Base-by-base conservation (phyloP, 352 stramenopile species). In the Globisporangium ultimum region DNA sequence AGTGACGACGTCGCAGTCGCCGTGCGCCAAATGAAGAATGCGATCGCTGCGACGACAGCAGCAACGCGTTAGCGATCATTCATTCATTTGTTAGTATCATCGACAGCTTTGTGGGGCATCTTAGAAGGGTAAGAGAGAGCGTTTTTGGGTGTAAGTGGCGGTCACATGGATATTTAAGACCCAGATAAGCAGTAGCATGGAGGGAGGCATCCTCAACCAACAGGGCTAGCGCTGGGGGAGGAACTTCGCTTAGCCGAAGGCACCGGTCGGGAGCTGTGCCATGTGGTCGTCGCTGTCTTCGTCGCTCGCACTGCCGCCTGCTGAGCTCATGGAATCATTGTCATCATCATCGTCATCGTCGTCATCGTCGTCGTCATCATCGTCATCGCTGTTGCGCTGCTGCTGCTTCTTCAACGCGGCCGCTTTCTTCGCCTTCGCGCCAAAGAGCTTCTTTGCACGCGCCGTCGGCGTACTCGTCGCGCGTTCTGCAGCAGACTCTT, bases 241-340 rank as follows among this genome's bases (percentile, higher is more conserved):
- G 8, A 50, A 28, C 9, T 21, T 11, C 17, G 17, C 4, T 52
- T 73, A 88, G 17, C 78, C 78, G 46, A 88, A 88, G 0, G 78
- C 78, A 13, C 78, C 78, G 12, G 72, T 86, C 5, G 78, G 78
- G 21, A 88, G 65, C 49, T 87, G 68, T 22, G 77, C 77, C 70
- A 87, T 79, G 55, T 78, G 68, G 41, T 84, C 75, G 50, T 88
- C 78, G 53, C 76, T 80, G 59, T 88, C 78, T 65, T 88, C 75
- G 20, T 85, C 75, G 45, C 69, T 80, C 1, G 60, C 64, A 50
- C 71, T 83, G 4, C 69, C 71, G 11, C 68, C 76, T 3, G 62
- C 70, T 24, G 66, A 72, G 45, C 71, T 77, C 46, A 67, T 32
- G 5, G 71, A 77, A 20, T 74, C 66, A 46, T 76, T 69, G 14